Evolutionary conservation across 805 yeast species (phyloP), one percentile per base, ranked within the genome.

Genomic region (Candida quercuum): DNA sequence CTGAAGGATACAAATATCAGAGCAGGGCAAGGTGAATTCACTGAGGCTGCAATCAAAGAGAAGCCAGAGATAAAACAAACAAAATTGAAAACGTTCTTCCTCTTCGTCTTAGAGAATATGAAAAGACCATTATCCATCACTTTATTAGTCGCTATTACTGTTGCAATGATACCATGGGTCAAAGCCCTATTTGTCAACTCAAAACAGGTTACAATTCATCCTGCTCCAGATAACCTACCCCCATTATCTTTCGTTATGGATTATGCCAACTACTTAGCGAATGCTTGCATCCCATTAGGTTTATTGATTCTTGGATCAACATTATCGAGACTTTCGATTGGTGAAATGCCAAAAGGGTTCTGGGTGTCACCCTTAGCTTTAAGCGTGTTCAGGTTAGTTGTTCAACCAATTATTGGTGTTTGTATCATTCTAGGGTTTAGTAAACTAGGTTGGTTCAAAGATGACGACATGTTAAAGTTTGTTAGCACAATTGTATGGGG

Each of bases 261-360:
- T 55, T 77, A 78, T 42, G 67, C 89, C 2, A 56, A 74, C 9
- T 93, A 89, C 55, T 64, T 93, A 4, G 96, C 95, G 0, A 77
- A 79, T 3, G 96, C 97, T 0, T 79, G 86, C 30, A 98, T 91
- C 24, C 98, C 97, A 2, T 64, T 87, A 38, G 99, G 98, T 5
- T 67, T 91, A 41, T 58, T 87, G 35, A 57, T 93, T 34, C 60
- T 93, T 19, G 99, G 99, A 1, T 95, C 91, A 4, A 88, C 96
- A 6, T 76, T 91, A 32, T 84, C 96, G 2, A 65, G 96, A 36
- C 68, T 91, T 32, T 64, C 74, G 40, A 63, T 87, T 26, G 72
- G 71, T 12, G 57, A 67, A 16, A 64, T 89, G 56, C 36, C 41
- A 5, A 25, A 34, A 15, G 37, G 42, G n/a, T 45, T 41, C 22